Base-by-base conservation (phyloP, 805 yeast species). In the Kazachstania psychrophila region DNA sequence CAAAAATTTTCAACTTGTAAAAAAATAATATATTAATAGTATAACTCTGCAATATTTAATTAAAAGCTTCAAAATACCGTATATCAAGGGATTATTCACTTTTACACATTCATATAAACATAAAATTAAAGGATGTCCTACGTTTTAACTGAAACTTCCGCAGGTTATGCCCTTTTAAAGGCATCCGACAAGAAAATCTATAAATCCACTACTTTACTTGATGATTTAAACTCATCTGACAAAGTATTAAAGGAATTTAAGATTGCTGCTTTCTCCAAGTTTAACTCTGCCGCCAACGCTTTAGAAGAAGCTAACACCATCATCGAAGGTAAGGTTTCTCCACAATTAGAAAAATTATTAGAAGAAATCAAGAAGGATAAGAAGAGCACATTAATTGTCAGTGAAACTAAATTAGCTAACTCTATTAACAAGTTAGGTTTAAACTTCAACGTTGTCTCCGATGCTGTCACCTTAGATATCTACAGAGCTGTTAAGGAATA, bases 181-280 rank as follows among this genome's bases (percentile, higher is more conserved):
- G 95, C 96, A 41, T 80, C 95, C 46, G 97, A 92, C 73, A 89
- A 92, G 73, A 89, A 89, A 73, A 79, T 92, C 55, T 80, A 89
- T 75, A 89, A 88, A 69, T 78, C 92, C 18, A 62, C 81, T 38
- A 61, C 77, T 41, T 67, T 88, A 49, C 65, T 83, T 47, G 73
- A 79, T 46, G 95, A 87, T 61, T 72, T 88, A 55, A 72, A 83
- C 64, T 64, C 84, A 34, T 77, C 94, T 32, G 92, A 81, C 47
- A 82, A 84, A 63, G 95, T 88, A 43, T 72, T 87, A 39, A 72
- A 82, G 50, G 94, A 85, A 63, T 86, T 89, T 68, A 92, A 92
- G 68, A 76, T 89, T 55, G 89, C 92, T 55, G 92, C 95, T 24
- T 89, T 89, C 60, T 88, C 95, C 54, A 89, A 89, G 67, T 89